These are phyloP conservation scores for Mortierella sp. DNA, from an alignment of 371 early-diverging fungal genomes.

Conservation along the genomic window DNA sequence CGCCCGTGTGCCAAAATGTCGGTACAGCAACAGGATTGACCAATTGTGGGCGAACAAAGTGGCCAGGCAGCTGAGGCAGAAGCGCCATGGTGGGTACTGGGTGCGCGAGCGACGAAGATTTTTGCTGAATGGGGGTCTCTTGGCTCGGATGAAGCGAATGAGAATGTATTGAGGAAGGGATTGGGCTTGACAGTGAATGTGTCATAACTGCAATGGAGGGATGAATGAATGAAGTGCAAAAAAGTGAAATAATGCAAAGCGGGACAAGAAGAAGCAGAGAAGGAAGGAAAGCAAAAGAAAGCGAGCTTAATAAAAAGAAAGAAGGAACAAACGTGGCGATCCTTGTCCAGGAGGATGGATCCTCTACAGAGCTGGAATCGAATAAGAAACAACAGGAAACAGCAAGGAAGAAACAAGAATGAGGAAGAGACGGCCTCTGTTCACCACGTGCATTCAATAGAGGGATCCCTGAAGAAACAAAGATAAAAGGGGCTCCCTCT, in stretches of 20 bases:
- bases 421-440: too few species aligned
- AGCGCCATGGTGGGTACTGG: background rate
- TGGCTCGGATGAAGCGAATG: slow-evolving; percentile 7
- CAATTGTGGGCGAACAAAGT: background rate
- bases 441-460: too few species aligned
- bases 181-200: background rate
- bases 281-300: background rate
- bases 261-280: background rate
- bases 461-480: too few species aligned
- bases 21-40: background rate
- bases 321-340: background rate
- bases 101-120: background rate
- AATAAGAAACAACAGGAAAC: too few species aligned
- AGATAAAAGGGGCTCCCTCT: too few species aligned
- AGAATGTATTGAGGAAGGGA: background rate
- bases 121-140: background rate
- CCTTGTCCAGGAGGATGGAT: slow-evolving; percentile 3
- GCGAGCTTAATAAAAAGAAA: background rate
- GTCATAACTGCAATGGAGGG: background rate
- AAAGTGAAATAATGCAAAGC: background rate
- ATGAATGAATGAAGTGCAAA: background rate
- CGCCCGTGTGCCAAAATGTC: background rate
- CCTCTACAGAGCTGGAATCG: too few species aligned
- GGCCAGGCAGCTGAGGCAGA: background rate
- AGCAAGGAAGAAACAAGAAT: too few species aligned